Evolutionary conservation across 2,329 filamentous ascomycete genomes (phyloP).

Genomic region (Didymosphaeria variabile): DNA sequence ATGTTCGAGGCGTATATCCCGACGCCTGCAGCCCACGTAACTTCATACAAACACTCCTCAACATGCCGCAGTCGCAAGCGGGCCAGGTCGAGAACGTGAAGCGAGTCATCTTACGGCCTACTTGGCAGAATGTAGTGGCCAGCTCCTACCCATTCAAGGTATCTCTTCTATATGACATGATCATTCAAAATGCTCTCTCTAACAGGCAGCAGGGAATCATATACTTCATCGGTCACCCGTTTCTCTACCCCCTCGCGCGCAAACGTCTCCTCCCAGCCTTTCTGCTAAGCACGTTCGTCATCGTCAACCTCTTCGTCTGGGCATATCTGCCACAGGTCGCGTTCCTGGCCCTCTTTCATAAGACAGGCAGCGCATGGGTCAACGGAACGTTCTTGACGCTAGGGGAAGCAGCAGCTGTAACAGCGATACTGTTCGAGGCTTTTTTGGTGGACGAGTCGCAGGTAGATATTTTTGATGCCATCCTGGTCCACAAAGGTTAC

Average conservation of each 20-base stretch:
- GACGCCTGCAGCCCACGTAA: constrained; percentile 1
- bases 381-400: constrained; percentile 88
- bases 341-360: constrained; percentile 89
- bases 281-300: constrained; percentile 82
- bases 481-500: constrained; percentile 77
- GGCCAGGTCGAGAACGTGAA: constrained; percentile 36
- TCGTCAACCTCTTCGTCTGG: constrained; percentile 86
- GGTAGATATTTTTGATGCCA: constrained; percentile 79
- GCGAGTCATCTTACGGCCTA: constrained; percentile 39
- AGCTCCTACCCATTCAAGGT: constrained; percentile 46
- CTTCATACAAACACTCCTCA: constrained; percentile 32
- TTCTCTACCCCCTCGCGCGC: constrained; percentile 82
- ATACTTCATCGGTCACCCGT: constrained; percentile 80
- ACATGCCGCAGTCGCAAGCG: constrained; percentile 42
- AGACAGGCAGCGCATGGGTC: constrained; percentile 80
- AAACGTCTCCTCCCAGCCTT: constrained; percentile 81
- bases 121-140: constrained; percentile 37
- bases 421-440: constrained; percentile 64
- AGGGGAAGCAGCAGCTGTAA: constrained; percentile 68
- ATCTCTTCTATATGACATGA: background rate
- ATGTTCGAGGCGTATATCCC: constrained; percentile 11
- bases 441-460: constrained; percentile 74
- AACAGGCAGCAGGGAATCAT: constrained; percentile 70
- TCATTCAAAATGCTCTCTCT: constrained; percentile 10
- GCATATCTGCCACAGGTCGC: constrained; percentile 89